phyloP scores from a whole-genome alignment of 2,329 filamentous ascomycete genomes.

The Pseudogymnoascus sp. region DNA sequence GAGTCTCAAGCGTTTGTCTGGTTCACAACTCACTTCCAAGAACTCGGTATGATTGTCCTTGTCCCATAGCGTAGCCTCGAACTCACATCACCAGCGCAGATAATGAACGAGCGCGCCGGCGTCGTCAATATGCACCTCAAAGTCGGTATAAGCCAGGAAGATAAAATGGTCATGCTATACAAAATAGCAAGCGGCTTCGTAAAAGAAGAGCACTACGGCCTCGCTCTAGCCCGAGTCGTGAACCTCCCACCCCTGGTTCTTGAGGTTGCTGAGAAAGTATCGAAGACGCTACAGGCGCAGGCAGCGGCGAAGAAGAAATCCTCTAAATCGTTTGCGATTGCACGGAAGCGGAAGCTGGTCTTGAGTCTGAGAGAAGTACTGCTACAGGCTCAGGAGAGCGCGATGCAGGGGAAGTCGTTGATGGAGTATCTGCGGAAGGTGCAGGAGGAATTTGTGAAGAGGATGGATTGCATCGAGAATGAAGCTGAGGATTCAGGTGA shows the following conservation, averaged over 20 bases:
- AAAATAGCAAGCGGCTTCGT: conserved; percentile 67
- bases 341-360: conserved; percentile 64
- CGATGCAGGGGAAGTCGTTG: conserved; percentile 58
- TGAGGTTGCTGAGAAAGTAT: conserved; percentile 59
- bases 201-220: conserved; percentile 69
- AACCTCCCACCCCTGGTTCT: conserved; percentile 64
- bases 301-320: conserved; percentile 51
- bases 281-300: conserved; percentile 51
- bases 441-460: conserved; percentile 65
- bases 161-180: conserved; percentile 80
- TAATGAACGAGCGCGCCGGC: conserved; percentile 66
- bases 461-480: conserved; percentile 58
- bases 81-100: conserved; percentile 44
- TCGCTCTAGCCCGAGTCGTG: conserved; percentile 70
- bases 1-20: conserved; percentile 73
- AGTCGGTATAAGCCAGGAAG: conserved; percentile 52
- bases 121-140: conserved; percentile 78
- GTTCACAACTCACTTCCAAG: conserved; percentile 90
- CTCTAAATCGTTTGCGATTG: conserved; percentile 50
- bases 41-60: conserved; percentile 47
- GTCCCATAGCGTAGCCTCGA: neutral
- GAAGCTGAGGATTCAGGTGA: conserved; percentile 13
- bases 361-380: conserved; percentile 67
- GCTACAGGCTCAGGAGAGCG: conserved; percentile 56
- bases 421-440: conserved; percentile 56